Evolutionary conservation across 768 basidiomycete genomes (phyloP), one percentile per base, ranked within the genome.

Genomic region (Pleurotus tuoliensis): DNA sequence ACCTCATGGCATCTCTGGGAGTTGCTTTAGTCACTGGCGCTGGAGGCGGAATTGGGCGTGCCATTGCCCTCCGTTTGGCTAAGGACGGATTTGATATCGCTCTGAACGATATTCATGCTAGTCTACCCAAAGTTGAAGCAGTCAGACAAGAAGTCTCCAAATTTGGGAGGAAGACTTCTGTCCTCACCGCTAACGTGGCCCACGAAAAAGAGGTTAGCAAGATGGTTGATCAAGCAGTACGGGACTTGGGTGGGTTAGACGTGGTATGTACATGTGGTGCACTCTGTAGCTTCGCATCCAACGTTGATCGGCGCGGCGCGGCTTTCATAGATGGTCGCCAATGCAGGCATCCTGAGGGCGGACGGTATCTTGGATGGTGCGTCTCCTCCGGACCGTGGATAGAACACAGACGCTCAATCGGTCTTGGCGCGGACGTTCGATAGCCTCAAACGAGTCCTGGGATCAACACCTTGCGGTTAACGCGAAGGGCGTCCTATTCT

Each of bases 1-100:
- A 16, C 47, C 27, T 15, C 48, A 62, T 60, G 61, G 6, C 52
- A 12, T 53, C 55, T 41, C 56, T 59, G 38, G 60, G 71, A 13
- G 64, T 74, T 45, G 69, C 68, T 16, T 46, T 67, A 15, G 63
- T 71, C 13, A 71, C 69, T 4, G 69, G 70, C 25, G 64, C 71
- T 20, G 66, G 64, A n/a, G 60, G 66, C 58, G 71, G 70, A 24
- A 71, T 73, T 12, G 72, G 72, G n/a, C 55, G 58, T 15, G 63
- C 62, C 1, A 67, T 71, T 15, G 69, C 69, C 0, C 63, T 71
- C 4, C 59, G 64, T 3, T 62, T 73, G 4, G 71, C 71, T 4
- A 58, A 65, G 1, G 70, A 73, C 47, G 70, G 72, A 3, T 68
- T 66, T n/a, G 64, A 70, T 34, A 59, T 73, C 11, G 67, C 62